phyloP scores from a whole-genome alignment of 108 stramenopile genomes.

The Nitzschia putrida region DNA sequence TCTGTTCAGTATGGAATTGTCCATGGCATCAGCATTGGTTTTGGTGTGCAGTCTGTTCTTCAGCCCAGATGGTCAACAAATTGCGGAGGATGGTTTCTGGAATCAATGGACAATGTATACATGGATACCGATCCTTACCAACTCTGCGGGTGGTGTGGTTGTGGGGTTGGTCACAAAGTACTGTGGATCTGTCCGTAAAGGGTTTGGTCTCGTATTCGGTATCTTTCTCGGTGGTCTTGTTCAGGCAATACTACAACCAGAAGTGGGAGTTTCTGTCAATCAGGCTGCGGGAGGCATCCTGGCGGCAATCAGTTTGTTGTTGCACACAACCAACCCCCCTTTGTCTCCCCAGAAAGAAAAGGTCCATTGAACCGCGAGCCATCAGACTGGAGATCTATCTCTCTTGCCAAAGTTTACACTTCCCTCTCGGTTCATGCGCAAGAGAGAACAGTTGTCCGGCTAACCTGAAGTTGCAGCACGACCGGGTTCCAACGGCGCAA shows the following conservation, averaged over 20 bases:
- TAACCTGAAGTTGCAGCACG: too few species aligned
- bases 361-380: too few species aligned
- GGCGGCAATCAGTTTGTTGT: constrained; percentile 77
- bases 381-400: too few species aligned
- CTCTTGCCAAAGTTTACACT: too few species aligned
- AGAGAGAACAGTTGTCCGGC: too few species aligned
- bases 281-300: constrained; percentile 70
- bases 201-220: constrained; percentile 89
- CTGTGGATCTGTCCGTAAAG: constrained; percentile 88
- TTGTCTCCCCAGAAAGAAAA: too few species aligned
- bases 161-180: constrained; percentile 94
- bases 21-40: constrained; percentile 54
- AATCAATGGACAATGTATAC: constrained; percentile 75
- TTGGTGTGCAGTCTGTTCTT: constrained; percentile 52
- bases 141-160: constrained; percentile 87
- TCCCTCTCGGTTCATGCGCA: too few species aligned
- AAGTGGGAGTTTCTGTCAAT: constrained; percentile 53
- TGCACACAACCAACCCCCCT: constrained; percentile 76
- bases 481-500: too few species aligned
- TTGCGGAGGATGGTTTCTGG: constrained; percentile 70
- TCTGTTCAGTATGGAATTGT: constrained; percentile 89
- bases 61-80: constrained; percentile 63
- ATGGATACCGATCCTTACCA: constrained; percentile 82
- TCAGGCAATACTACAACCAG: constrained; percentile 46
- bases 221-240: constrained; percentile 74